Conservation (phyloP, 768 basidiomycete species). For the Pleurotus platypus region DNA sequence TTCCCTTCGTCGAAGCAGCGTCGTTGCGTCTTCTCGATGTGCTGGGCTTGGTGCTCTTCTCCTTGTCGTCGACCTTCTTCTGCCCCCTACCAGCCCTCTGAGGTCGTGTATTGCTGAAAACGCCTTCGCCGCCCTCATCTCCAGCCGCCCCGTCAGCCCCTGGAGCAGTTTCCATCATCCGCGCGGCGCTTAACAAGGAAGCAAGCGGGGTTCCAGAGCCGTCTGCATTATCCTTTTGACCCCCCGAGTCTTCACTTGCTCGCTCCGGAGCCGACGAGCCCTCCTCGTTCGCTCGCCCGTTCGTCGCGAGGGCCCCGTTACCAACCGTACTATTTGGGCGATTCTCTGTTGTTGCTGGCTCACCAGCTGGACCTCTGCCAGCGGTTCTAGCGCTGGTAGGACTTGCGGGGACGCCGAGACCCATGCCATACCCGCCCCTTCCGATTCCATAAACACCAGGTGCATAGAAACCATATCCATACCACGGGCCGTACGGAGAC, state of each 20-base stretch:
- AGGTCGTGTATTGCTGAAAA: neutral
- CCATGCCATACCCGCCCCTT: neutral
- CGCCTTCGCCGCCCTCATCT: constrained; percentile 11
- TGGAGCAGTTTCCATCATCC: constrained; percentile 36
- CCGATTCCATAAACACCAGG: neutral
- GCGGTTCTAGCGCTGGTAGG: neutral
- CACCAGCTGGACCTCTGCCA: neutral
- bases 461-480: constrained; percentile 3
- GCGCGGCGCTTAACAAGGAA: constrained; percentile 55
- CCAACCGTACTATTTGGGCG: neutral
- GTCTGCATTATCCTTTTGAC: neutral
- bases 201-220: constrained; percentile 36
- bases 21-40: constrained; percentile 7
- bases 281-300: neutral
- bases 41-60: neutral
- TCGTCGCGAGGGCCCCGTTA: neutral
- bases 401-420: neutral
- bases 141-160: neutral
- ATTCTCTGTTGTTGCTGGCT: neutral
- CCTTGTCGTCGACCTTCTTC: constrained; percentile 1
- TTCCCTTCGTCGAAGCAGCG: neutral
- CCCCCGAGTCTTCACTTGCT: neutral
- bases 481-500: constrained; percentile 2
- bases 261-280: neutral
- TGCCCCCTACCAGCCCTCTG: neutral